Conservation (phyloP, 2,329 filamentous ascomycete genomes). For the Colletotrichum shisoi region DNA sequence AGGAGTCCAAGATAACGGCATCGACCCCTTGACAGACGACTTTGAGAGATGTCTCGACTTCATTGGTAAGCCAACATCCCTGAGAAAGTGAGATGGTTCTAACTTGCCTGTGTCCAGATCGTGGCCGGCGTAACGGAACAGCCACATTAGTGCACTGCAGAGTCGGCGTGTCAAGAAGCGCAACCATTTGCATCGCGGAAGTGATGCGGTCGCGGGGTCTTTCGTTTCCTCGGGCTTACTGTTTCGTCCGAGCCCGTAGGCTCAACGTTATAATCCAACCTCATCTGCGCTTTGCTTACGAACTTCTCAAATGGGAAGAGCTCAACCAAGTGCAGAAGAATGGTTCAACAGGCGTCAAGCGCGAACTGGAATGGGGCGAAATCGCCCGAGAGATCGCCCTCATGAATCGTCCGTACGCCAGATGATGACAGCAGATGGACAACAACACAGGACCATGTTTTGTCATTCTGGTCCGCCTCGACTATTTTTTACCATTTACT, state of each 20-base stretch:
- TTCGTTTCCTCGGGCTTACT: conserved; percentile 92
- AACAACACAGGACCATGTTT: background rate
- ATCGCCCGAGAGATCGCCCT: conserved; percentile 89
- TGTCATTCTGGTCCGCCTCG: background rate
- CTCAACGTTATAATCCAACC: conserved; percentile 99
- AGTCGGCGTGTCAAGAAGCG: conserved; percentile 92
- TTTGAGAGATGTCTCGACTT: conserved; percentile 88
- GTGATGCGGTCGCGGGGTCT: conserved; percentile 85
- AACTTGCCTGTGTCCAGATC: conserved; percentile 62
- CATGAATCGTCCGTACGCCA: conserved; percentile 93
- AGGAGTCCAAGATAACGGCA: conserved; percentile 93
- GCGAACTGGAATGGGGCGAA: conserved; percentile 91
- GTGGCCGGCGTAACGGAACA: conserved; percentile 76
- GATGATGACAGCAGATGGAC: conserved; percentile 53
- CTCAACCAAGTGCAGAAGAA: conserved; percentile 63
- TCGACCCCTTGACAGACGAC: conserved; percentile 86
- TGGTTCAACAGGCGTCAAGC: conserved; percentile 57
- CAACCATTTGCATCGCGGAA: conserved; percentile 98
- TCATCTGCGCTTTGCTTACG: conserved; percentile 92
- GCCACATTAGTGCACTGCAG: conserved; percentile 96
- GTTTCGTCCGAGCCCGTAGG: conserved; percentile 89
- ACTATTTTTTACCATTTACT: background rate
- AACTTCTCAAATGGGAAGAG: conserved; percentile 96
- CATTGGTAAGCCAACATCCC: conserved; percentile 73
- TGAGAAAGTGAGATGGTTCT: conserved; percentile 5